phyloP scores from a whole-genome alignment of 2,329 filamentous ascomycete genomes.

The Fusarium abutilonis region DNA sequence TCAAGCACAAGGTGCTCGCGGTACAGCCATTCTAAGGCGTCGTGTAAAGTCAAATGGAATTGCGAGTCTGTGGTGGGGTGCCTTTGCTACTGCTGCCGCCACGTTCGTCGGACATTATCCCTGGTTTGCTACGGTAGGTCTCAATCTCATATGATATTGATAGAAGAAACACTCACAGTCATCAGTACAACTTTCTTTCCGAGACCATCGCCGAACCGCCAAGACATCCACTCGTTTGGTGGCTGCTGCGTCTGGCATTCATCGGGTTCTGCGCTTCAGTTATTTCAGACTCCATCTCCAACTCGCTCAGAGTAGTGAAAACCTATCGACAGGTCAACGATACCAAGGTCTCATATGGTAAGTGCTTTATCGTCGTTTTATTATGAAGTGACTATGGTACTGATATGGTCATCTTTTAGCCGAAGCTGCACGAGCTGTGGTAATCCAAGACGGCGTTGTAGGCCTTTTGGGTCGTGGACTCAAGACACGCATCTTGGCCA shows the following conservation, averaged over 20 bases:
- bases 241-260: conserved; percentile 54
- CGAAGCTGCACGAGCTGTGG: conserved; percentile 54
- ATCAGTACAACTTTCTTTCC: conserved; percentile 56
- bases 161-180: background rate
- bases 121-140: conserved; percentile 59
- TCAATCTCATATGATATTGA: accelerated
- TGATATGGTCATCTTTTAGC: conserved; percentile 39
- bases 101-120: conserved; percentile 62
- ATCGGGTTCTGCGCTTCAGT: conserved; percentile 56
- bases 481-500: conserved; percentile 59
- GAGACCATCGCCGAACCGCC: conserved; percentile 54
- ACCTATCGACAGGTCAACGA: conserved; percentile 62
- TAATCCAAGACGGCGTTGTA: conserved; percentile 54
- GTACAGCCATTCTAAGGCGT: conserved; percentile 55
- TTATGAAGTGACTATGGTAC: background rate
- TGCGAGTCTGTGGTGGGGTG: conserved; percentile 61
- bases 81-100: conserved; percentile 58
- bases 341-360: conserved; percentile 58
- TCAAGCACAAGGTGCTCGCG: conserved; percentile 57
- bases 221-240: conserved; percentile 52
- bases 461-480: conserved; percentile 59
- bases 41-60: conserved; percentile 57
- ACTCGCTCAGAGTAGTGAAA: conserved; percentile 59
- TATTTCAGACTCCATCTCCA: conserved; percentile 58
- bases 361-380: background rate